A percentile compares a stretch with the other conserved stretches of the same genome.
Conservation (phyloP, 495 filamentous ascomycete species). For the Trichocladium antarcticum region DNA sequence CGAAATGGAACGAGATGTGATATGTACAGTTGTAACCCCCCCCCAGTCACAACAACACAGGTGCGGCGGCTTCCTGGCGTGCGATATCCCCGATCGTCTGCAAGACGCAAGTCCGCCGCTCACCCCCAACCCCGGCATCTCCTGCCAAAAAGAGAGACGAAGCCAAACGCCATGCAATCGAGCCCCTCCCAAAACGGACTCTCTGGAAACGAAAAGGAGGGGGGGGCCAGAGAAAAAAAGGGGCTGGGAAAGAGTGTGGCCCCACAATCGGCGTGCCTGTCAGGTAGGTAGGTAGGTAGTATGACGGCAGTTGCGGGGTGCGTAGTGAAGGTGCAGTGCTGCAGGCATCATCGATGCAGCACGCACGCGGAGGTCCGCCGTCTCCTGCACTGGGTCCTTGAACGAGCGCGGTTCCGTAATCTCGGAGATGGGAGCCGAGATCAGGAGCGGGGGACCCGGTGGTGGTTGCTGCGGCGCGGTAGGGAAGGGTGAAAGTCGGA, state of each 20-base stretch:
- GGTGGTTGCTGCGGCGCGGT: background rate
- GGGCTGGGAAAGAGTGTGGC: background rate
- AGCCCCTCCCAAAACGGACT: background rate
- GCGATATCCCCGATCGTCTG: no score
- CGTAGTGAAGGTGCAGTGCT: no score
- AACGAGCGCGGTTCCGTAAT: background rate
- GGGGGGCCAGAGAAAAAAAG: background rate
- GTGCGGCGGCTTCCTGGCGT: no score
- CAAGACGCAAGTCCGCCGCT: background rate
- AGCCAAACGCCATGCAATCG: background rate
- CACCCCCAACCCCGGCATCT: background rate
- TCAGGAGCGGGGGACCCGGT: no score
- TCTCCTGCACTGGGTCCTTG: background rate
- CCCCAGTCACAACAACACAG: background rate
- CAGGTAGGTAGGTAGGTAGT: background rate
- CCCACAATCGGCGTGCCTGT: background rate
- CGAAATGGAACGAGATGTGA: background rate
- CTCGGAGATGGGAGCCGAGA: background rate
- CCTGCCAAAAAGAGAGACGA: background rate
- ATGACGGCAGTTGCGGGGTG: background rate
- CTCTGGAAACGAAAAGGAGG: background rate
- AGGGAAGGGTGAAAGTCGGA: conserved; percentile 4
- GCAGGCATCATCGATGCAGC: no score
- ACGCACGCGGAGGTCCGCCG: background rate
- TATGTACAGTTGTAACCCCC: background rate